phyloP scores from a whole-genome alignment of 2,329 filamentous ascomycete species.

The Scopulariopsis brevicaulis region DNA sequence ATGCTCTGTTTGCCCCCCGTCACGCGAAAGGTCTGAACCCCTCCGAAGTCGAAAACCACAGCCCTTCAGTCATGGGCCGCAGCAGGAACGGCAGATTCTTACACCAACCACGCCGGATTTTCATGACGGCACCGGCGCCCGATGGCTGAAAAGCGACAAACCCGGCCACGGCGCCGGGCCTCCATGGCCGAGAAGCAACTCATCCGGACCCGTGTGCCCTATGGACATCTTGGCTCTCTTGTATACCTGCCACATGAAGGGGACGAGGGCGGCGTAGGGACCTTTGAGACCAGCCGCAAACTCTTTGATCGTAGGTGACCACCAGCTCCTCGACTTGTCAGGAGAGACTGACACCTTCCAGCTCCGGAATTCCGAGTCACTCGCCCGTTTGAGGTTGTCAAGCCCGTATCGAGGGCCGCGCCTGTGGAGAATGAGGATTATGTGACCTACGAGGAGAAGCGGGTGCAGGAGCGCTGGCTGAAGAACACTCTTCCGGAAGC shows the following conservation, averaged over 20 bases:
- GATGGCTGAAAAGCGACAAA: not conserved
- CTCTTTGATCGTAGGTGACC: not conserved
- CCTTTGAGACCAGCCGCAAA: not conserved
- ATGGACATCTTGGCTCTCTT: not conserved
- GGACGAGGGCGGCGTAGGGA: not conserved
- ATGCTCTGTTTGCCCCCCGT: not conserved
- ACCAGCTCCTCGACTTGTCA: not conserved
- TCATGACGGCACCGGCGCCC: not conserved
- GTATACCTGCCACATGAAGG: not conserved
- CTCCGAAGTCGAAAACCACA: not conserved
- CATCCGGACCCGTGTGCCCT: not conserved
- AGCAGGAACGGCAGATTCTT: not conserved
- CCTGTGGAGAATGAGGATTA: not conserved
- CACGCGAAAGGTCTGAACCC: not conserved
- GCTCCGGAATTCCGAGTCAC: slow-evolving; percentile 1
- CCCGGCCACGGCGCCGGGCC: not conserved
- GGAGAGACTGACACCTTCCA: not conserved
- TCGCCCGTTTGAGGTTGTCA: not conserved
- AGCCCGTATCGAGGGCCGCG: not conserved
- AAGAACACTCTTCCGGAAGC: slow-evolving; percentile 38
- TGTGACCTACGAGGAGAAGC: slow-evolving; percentile 12
- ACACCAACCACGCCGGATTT: not conserved
- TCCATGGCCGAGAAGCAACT: not conserved
- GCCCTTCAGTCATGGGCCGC: not conserved
- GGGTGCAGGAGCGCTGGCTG: slow-evolving; percentile 36